Conservation (phyloP, 106 monocot genomes). For the Chionographis japonica region DNA sequence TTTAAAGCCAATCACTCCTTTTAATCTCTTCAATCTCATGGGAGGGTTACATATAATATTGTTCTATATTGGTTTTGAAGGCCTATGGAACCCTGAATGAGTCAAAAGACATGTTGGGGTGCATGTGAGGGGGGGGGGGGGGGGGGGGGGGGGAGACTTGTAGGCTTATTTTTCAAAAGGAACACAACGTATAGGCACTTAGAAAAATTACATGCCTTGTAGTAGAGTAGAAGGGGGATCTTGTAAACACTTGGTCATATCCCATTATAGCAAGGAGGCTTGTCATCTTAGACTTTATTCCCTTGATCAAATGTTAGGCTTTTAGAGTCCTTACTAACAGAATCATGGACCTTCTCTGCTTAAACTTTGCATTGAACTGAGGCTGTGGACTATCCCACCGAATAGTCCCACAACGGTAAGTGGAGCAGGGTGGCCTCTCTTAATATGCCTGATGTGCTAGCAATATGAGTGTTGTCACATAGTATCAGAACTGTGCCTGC, state of each 20-base stretch:
- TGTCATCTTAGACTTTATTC: too few relatives aligned
- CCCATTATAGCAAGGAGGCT: too few relatives aligned
- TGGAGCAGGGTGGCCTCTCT: too few relatives aligned
- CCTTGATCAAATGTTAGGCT: too few relatives aligned
- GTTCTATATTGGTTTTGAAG: slow-evolving; percentile 10
- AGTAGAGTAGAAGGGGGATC: too few relatives aligned
- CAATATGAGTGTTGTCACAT: too few relatives aligned
- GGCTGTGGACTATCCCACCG: too few relatives aligned
- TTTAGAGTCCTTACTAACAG: not conserved
- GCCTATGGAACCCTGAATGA: slow-evolving; percentile 12
- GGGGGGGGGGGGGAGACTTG: slow-evolving; percentile 1
- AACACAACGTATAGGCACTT: not conserved
- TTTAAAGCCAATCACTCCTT: slow-evolving; percentile 18
- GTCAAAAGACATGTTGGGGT: slow-evolving; percentile 29
- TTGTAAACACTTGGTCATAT: too few relatives aligned
- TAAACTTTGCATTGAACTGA: too few relatives aligned
- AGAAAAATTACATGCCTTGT: not conserved
- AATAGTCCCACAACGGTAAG: too few relatives aligned
- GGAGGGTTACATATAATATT: not conserved
- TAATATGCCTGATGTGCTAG: too few relatives aligned
- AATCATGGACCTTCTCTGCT: not conserved
- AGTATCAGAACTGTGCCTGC: too few relatives aligned
- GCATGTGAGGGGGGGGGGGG: slow-evolving; percentile 24
- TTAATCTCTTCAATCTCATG: slow-evolving; percentile 10
- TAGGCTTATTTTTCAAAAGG: not conserved